Evolutionary conservation across 1,284 basidiomycete species (phyloP).

Genomic region (Mycena sp.): DNA sequence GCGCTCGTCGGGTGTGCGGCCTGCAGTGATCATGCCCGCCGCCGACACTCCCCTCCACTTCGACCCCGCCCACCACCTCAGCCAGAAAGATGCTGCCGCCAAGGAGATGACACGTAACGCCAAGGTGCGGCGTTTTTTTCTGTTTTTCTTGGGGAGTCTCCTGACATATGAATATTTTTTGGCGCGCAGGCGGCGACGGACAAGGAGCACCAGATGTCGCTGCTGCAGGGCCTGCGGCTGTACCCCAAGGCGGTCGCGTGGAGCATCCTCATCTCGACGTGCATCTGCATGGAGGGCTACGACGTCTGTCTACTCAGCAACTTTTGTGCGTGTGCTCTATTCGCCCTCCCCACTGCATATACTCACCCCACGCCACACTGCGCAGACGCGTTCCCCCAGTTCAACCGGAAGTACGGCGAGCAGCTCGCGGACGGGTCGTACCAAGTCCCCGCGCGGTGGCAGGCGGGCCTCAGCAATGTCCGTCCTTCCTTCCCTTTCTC

Average conservation of each 20-base stretch:
- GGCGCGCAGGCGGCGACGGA: constrained; percentile 26
- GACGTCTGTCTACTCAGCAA: constrained; percentile 32
- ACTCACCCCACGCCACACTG: neutral
- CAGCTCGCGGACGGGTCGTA: constrained; percentile 25
- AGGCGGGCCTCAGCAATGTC: constrained; percentile 25
- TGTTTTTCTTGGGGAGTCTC: neutral
- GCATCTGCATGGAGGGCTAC: constrained; percentile 34
- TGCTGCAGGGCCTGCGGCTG: constrained; percentile 26
- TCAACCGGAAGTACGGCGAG: constrained; percentile 29
- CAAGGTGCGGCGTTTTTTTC: constrained; percentile 18
- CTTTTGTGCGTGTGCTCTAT: constrained; percentile 19
- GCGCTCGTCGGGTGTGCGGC: too few species aligned
- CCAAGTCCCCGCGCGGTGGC: constrained; percentile 32
- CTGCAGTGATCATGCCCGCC: too few species aligned
- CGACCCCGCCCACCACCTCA: constrained; percentile 6
- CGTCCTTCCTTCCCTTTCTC: too few species aligned
- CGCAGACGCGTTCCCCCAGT: constrained; percentile 31
- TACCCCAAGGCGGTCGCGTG: constrained; percentile 33
- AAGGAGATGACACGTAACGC: constrained; percentile 24
- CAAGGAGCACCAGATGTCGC: constrained; percentile 30
- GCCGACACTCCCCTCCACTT: constrained; percentile 20
- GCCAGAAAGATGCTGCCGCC: constrained; percentile 4
- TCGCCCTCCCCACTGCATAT: neutral
- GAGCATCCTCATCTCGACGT: constrained; percentile 32
- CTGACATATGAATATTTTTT: neutral